Base-by-base conservation (phyloP, 352 stramenopile genomes). In the Plasmopara halstedii region DNA sequence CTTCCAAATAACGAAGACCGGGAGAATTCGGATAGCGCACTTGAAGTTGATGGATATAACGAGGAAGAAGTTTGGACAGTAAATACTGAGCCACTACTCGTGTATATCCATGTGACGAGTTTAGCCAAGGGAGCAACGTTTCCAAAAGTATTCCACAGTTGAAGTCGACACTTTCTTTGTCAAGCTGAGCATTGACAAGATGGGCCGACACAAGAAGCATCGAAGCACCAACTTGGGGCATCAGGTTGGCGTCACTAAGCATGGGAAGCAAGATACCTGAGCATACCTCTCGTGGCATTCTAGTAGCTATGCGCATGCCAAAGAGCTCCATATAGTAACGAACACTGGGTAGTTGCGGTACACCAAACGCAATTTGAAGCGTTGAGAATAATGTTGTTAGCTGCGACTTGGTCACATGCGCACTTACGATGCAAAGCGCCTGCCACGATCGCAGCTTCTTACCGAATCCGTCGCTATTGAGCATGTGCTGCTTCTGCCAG, bases 241-340 rank as follows among this genome's bases (percentile, higher is more conserved):
- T 85, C 20, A 88, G 29, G 48, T 89, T 88, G 13, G 70, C 65
- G 34, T 92, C 67, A 6, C 46, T 37, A 13, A 92, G 73, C 54
- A 89, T 70, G 14, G 75, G 71, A 23, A 87, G 49, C 31, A 87
- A 22, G 42, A 77, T 46, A 6, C 32, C 33, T 2, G 56, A 46
- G 32, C 82, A 66, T 7, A 78, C 70, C 2, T 62, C 43, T 1
- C 26, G 19, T 0, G 80, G 76, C 35, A 85, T 88, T 6, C 64
- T 69, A 35, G 68, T 53, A 4, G 66, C 46, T 17, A 90, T 54
- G 5, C 71, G 76, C 74, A 93, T 93, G 13, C 56, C 62, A n/a
- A 90, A 77, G 11, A 90, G 53, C 46, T 93, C 81, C 60, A 89
- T 85, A 63, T 87, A 93, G 50, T 83, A 88, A 0, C 81, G 74